Percentiles rank a stretch among this genome's conserved stretches.
phyloP scores from a whole-genome alignment of 2,329 filamentous ascomycete species.

The Pseudogymnoascus sp. region DNA sequence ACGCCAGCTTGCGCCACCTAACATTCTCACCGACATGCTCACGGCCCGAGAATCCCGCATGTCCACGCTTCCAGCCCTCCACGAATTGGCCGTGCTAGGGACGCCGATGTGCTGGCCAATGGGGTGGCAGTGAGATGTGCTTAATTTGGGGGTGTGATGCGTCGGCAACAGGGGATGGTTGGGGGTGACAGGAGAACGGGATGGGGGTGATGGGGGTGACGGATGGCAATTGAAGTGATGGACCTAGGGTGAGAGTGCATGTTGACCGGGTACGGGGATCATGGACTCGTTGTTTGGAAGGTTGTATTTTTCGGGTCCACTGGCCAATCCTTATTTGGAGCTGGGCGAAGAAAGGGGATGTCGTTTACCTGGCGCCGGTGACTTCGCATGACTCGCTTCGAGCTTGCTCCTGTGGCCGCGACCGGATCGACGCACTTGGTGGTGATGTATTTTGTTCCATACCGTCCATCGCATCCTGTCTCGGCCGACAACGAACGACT shows the following conservation, averaged over 20 bases:
- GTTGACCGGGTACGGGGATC: neutral
- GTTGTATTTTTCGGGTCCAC: slow-evolving; percentile 1
- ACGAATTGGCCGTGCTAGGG: neutral
- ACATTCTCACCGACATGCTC: neutral
- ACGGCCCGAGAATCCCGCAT: slow-evolving; percentile 1
- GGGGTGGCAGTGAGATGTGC: neutral
- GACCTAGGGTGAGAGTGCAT: neutral
- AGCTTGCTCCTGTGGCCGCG: neutral
- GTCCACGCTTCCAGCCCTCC: neutral
- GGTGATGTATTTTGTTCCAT: neutral
- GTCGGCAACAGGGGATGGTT: neutral
- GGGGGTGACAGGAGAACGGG: neutral
- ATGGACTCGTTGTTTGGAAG: neutral
- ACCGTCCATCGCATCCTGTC: neutral
- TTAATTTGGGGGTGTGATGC: slow-evolving; percentile 5
- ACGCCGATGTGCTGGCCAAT: neutral
- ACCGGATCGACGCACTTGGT: neutral
- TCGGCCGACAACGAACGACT: neutral
- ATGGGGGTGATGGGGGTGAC: neutral
- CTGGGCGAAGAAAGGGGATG: neutral
- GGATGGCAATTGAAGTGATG: neutral
- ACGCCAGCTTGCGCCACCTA: neutral
- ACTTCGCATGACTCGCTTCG: neutral
- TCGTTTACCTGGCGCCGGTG: neutral
- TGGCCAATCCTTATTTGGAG: neutral